Evolutionary conservation across 2,329 filamentous ascomycete species (phyloP), one percentile per base, ranked within the genome.

Genomic region (Alternaria dauci): DNA sequence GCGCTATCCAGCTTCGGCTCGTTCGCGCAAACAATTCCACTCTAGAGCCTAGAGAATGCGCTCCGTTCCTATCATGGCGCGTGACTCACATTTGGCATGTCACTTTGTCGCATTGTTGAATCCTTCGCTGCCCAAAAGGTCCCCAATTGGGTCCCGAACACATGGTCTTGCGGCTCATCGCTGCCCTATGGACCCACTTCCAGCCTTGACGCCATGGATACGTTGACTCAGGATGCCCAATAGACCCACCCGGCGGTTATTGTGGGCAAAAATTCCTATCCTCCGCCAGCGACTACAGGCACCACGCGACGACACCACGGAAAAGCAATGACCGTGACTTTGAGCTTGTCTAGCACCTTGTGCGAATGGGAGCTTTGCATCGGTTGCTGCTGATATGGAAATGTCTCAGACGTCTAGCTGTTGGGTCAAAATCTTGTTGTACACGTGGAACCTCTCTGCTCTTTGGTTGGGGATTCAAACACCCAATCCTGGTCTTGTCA

Each of bases 141-240:
- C 50, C 61, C 56, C 69, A 58, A 67, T 72, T 71, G 70, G 70
- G 67, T 70, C 69, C 68, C 70, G 46, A 52, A 34, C 53, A 55
- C 55, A 54, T 48, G 53, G 50, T 52, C 55, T 61, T 64, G 66
- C 61, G 66, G 67, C 67, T 70, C 68, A 69, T 68, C 54, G 65
- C 67, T 71, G 70, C 70, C 70, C 64, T 71, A 70, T 62, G 60
- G 68, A 55, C 65, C 70, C 70, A 72, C 70, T 52, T 68, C 43
- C 63, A 58, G 66, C 65, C 54, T 58, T 64, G 63, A 59, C 51
- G 61, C 65, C 50, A 46, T 46, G 57, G 51, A 62, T 62, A 59
- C 58, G 46, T 59, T 50, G 57, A 50, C 59, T 61, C 65, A 63
- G 50, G 47, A 67, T 67, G 63, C 65, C 69, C 68, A 69, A 70